Percentiles rank a stretch among this genome's conserved stretches.
phyloP scores from a whole-genome alignment of 495 filamentous ascomycete species.

The Pyrenula aspistea region DNA sequence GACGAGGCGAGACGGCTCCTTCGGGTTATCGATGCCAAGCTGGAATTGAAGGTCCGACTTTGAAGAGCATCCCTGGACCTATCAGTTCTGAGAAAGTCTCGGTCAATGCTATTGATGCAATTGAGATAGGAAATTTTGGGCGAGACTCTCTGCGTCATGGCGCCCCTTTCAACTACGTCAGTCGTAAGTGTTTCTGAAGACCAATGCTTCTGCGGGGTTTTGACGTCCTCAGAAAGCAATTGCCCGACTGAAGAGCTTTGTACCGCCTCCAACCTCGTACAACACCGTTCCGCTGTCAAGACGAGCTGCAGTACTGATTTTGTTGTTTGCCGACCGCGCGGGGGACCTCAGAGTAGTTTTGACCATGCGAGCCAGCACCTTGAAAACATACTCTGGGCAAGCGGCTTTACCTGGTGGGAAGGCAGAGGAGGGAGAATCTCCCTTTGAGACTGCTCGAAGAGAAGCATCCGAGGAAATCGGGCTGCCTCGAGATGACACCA shows the following conservation, averaged over 20 bases:
- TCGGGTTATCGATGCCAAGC: too few relatives aligned
- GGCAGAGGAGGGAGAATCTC: slow-evolving; percentile 34
- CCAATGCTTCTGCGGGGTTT: background rate
- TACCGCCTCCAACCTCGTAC: slow-evolving; percentile 46
- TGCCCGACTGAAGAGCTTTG: slow-evolving; percentile 59
- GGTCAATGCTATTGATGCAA: too few relatives aligned
- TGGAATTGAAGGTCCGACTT: too few relatives aligned
- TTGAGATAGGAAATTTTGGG: too few relatives aligned
- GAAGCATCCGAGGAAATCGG: slow-evolving; percentile 91
- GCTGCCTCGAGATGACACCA: slow-evolving; percentile 50
- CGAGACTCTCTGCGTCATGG: too few relatives aligned
- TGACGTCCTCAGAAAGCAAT: slow-evolving; percentile 50
- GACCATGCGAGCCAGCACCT: slow-evolving; percentile 67
- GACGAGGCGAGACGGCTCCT: too few relatives aligned
- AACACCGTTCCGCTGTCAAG: slow-evolving; percentile 55
- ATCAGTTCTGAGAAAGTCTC: too few relatives aligned
- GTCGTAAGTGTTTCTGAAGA: slow-evolving; percentile 29
- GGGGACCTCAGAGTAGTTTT: slow-evolving; percentile 75
- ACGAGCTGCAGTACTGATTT: slow-evolving; percentile 70
- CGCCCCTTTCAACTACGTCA: slow-evolving; percentile 41
- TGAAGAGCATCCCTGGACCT: too few relatives aligned
- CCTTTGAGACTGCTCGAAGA: slow-evolving; percentile 68
- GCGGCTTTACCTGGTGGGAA: slow-evolving; percentile 79
- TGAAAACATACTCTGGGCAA: slow-evolving; percentile 53
- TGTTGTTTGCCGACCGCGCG: slow-evolving; percentile 68